Conservation (phyloP, 768 basidiomycete species). For the Hortiboletus campestris region DNA sequence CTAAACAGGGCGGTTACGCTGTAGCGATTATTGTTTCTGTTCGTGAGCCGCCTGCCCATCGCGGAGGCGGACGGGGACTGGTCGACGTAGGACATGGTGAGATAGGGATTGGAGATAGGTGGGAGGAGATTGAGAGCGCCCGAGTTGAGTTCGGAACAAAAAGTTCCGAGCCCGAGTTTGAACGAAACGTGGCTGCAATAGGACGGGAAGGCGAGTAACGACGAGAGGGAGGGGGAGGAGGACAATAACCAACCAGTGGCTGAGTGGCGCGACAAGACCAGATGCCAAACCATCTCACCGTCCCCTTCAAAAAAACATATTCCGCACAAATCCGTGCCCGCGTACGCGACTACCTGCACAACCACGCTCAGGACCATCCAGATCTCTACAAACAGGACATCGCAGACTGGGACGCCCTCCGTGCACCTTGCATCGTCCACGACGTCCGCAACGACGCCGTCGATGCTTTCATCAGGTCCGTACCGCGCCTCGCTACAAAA, state of each 20-base stretch:
- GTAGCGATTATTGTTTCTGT: conserved; percentile 94
- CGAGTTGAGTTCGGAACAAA: conserved; percentile 8
- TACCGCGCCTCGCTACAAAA: conserved; percentile 9
- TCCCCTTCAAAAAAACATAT: conserved; percentile 75
- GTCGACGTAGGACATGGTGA: conserved; percentile 59
- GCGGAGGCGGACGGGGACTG: conserved; percentile 58
- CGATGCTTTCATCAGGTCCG: conserved; percentile 57
- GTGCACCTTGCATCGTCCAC: conserved; percentile 56
- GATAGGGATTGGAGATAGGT: background rate
- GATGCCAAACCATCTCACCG: conserved; percentile 76
- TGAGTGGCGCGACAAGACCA: conserved; percentile 12
- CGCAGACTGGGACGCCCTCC: conserved; percentile 61
- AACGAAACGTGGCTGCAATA: background rate
- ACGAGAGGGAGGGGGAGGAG: background rate
- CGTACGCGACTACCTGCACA: conserved; percentile 64
- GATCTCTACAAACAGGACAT: conserved; percentile 84
- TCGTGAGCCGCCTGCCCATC: conserved; percentile 75
- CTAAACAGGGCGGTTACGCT: conserved; percentile 94
- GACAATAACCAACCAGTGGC: conserved; percentile 12
- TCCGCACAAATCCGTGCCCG: conserved; percentile 51
- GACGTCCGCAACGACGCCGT: conserved; percentile 54
- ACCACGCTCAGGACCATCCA: conserved; percentile 71
- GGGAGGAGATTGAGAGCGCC: background rate
- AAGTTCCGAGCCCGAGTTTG: background rate
- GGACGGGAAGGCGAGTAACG: background rate